A percentile compares a stretch with the other conserved stretches of the same genome.
Evolutionary conservation across 306 rosid species (phyloP).

Genomic region (Ochetophila trinervis): DNA sequence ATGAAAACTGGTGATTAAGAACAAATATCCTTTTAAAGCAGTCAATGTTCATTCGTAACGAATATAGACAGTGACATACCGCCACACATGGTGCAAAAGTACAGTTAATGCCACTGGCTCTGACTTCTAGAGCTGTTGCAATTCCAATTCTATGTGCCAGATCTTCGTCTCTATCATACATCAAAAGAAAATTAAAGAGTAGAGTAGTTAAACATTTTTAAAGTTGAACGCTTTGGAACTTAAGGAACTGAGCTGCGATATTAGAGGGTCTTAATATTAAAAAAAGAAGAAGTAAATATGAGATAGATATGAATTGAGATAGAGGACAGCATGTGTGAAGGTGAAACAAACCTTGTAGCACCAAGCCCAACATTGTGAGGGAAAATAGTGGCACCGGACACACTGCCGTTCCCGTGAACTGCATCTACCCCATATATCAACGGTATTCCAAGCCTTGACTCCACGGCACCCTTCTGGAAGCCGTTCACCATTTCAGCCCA

Average conservation of each 20-base stretch:
- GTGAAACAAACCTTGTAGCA: slow-evolving; percentile 52
- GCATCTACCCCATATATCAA: slow-evolving; percentile 66
- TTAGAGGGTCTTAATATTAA: too few relatives aligned
- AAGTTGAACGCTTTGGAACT: background rate
- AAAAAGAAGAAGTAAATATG: too few relatives aligned
- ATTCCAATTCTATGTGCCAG: slow-evolving; percentile 64
- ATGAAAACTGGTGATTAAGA: too few relatives aligned
- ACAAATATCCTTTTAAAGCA: too few relatives aligned
- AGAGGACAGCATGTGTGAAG: background rate
- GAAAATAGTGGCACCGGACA: slow-evolving; percentile 58
- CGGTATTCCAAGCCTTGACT: slow-evolving; percentile 63
- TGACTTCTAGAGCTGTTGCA: slow-evolving; percentile 75
- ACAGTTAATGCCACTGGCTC: slow-evolving; percentile 72
- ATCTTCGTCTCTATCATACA: slow-evolving; percentile 53
- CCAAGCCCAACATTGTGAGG: slow-evolving; percentile 80
- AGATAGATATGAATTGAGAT: too few relatives aligned
- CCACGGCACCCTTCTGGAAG: slow-evolving; percentile 47
- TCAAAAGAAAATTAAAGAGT: background rate
- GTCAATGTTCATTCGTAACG: too few relatives aligned
- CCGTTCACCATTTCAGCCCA: slow-evolving; percentile 65
- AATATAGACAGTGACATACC: slow-evolving; percentile 34
- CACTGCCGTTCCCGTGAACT: slow-evolving; percentile 58
- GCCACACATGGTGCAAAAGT: slow-evolving; percentile 79
- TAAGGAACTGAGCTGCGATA: background rate
- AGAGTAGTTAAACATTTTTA: too few relatives aligned